A percentile compares a stretch with the other conserved stretches of the same genome.
phyloP scores from a whole-genome alignment of 139 green algal species.

The Chlorella sp. region DNA sequence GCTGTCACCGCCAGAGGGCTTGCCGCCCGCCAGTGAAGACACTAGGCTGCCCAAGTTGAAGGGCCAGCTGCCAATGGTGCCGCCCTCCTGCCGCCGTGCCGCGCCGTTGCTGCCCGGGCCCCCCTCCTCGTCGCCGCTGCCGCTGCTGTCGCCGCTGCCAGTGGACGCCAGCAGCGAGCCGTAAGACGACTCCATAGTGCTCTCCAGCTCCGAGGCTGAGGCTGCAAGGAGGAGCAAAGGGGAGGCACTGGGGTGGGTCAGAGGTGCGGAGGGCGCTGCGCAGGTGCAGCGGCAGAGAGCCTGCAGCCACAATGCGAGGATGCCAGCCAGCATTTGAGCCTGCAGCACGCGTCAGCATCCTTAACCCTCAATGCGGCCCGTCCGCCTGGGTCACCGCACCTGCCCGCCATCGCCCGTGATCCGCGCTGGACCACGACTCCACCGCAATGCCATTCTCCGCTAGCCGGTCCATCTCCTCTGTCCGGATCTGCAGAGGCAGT shows the following conservation, averaged over 20 bases:
- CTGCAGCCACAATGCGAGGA: no score
- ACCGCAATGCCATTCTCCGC: conserved; percentile 79
- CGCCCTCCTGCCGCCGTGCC: neutral
- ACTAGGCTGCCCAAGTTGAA: conserved; percentile 23
- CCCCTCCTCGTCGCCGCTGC: neutral
- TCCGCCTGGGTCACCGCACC: no score
- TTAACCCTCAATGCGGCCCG: no score
- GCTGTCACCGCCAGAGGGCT: neutral
- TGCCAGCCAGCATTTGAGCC: no score
- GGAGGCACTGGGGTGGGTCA: no score
- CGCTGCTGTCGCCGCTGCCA: neutral
- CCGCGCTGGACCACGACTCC: conserved; percentile 39
- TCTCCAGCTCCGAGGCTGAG: no score
- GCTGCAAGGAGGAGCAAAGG: no score
- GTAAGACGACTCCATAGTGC: no score
- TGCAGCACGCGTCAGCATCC: no score
- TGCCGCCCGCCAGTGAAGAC: neutral
- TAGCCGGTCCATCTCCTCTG: conserved; percentile 76
- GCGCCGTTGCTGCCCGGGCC: neutral
- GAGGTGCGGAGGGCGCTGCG: no score
- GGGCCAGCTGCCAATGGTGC: neutral
- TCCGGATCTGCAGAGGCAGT: conserved; percentile 34
- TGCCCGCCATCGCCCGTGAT: neutral
- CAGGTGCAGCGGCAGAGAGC: no score
- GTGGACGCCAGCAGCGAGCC: no score